A percentile compares a stretch with the other conserved stretches of the same genome.
Evolutionary conservation across 495 filamentous ascomycete species (phyloP).

Genomic region (Neurospora sp.): DNA sequence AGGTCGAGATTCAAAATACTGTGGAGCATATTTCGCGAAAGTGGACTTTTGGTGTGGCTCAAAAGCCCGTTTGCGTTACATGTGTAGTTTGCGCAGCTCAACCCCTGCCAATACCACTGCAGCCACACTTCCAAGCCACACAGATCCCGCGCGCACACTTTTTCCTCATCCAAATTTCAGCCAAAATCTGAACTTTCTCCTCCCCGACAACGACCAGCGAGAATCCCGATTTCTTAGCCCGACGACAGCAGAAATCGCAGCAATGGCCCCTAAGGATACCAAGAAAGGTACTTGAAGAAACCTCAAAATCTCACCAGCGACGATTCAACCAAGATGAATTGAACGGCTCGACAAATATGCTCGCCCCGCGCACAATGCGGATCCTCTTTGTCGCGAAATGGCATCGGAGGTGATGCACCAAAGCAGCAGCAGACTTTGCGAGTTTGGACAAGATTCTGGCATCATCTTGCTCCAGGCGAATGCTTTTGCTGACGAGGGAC

Average conservation of each 20-base stretch:
- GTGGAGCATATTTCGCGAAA: not conserved
- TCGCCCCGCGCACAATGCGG: constrained; percentile 29
- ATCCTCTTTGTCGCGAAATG: constrained; percentile 13
- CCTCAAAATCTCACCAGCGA: not conserved
- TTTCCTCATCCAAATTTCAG: constrained; percentile 7
- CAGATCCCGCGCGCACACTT: constrained; percentile 16
- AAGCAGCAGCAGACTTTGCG: constrained; percentile 55
- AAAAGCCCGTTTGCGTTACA: not conserved
- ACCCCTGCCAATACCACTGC: not conserved
- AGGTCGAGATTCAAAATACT: not conserved
- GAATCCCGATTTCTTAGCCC: constrained; percentile 20
- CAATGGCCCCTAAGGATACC: constrained; percentile 62
- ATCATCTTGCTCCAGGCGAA: constrained; percentile 25
- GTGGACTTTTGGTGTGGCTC: not conserved
- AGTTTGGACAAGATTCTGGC: constrained; percentile 34
- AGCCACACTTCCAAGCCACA: constrained; percentile 5
- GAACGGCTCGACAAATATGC: constrained; percentile 11
- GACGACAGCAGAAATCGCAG: constrained; percentile 40
- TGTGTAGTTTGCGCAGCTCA: not conserved
- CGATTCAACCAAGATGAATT: constrained; percentile 7
- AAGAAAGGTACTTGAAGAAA: constrained; percentile 56
- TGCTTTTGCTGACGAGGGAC: constrained; percentile 25
- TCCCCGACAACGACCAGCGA: constrained; percentile 14
- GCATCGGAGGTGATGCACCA: constrained; percentile 28
- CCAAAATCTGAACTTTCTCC: constrained; percentile 2